Base-by-base conservation (phyloP, 2,329 filamentous ascomycete genomes). In the Sordariomycetes sp. region DNA sequence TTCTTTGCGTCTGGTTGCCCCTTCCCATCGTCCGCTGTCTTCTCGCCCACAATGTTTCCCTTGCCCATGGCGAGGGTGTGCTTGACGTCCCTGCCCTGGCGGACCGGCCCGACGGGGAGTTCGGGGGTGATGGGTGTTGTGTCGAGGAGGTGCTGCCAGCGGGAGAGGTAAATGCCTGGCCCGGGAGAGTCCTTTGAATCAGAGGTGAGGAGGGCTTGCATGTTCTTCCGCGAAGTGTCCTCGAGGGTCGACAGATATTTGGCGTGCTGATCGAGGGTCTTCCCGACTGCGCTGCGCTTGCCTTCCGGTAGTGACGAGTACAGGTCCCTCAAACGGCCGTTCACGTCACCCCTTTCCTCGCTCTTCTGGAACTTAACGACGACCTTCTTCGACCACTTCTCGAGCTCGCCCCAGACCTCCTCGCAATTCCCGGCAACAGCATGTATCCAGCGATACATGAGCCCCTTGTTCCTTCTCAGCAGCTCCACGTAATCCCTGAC, bases 401-500 rank as follows among this genome's bases (percentile, higher is more conserved):
- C 63, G 57, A 82, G 79, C 39, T 72, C 70, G 4, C 68, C 62
- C 35, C 71, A 70, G 5, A 86, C 61, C 2, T 80, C 75, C 0
- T 79, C 77, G 21, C 81, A 83, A 21, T 79, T 79, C 42, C 71
- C 73, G 4, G 73, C 73, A 8, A 85, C 64, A 35, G 82, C 74
- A 43, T 87, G 82, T 4, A 87, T 51, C 63, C 83, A 88, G 33
- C 70, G 74, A 57, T 86, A 85, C 30, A 75, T 58, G 3, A 77
- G 64, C 2, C 64, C 61, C 24, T 75, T 69, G 46, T 88, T 80
- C 35, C 73, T 72, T 42, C 70, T 69, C 11, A 88, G 57, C 2
- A 90, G 56, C 11, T 67, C 57, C 8, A 86, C 77, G 41, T 79
- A 90, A 46, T 88, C 82, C 42, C 83, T 75, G 1, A 87, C 79